phyloP scores from a whole-genome alignment of 208 protist genomes.

The Vickermania ingenoplastis region DNA sequence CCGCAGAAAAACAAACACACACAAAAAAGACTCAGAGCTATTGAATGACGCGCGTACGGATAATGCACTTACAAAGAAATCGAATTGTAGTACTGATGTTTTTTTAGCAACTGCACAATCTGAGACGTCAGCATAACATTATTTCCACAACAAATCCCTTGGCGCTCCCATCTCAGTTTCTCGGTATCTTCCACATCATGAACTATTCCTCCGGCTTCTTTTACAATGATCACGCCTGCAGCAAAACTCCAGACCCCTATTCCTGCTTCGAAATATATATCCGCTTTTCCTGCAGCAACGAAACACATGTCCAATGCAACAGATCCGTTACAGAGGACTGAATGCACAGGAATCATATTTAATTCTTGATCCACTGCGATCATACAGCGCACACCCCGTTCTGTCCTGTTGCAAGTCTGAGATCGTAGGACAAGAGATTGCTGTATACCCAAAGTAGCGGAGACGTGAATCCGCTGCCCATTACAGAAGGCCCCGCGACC shows the following conservation, averaged over 20 bases:
- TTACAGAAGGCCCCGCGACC: slow-evolving; percentile 83
- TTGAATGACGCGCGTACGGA: too few relatives aligned
- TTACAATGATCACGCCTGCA: slow-evolving; percentile 72
- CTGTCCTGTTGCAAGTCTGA: slow-evolving; percentile 37
- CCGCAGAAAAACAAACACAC: too few relatives aligned
- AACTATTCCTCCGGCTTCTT: slow-evolving; percentile 82
- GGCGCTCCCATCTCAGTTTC: slow-evolving; percentile 36
- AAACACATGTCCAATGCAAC: slow-evolving; percentile 83
- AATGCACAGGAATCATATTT: slow-evolving; percentile 48
- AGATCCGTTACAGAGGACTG: slow-evolving; percentile 54
- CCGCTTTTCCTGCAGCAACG: slow-evolving; percentile 64
- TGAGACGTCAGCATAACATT: neutral
- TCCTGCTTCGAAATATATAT: slow-evolving; percentile 69
- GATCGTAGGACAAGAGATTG: slow-evolving; percentile 65
- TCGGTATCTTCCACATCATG: slow-evolving; percentile 72
- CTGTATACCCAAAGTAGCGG: slow-evolving; percentile 20
- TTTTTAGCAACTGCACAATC: neutral
- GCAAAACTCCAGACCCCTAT: slow-evolving; percentile 70
- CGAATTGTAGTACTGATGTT: slow-evolving; percentile 1
- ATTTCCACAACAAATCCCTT: slow-evolving; percentile 59
- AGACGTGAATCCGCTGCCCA: slow-evolving; percentile 81
- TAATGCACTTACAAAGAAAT: too few relatives aligned
- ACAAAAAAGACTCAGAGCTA: too few relatives aligned
- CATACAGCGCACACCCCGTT: slow-evolving; percentile 32
- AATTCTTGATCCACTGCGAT: slow-evolving; percentile 60